Evolutionary conservation across 2,329 filamentous ascomycete species (phyloP).

Genomic region (Diaporthe eres): DNA sequence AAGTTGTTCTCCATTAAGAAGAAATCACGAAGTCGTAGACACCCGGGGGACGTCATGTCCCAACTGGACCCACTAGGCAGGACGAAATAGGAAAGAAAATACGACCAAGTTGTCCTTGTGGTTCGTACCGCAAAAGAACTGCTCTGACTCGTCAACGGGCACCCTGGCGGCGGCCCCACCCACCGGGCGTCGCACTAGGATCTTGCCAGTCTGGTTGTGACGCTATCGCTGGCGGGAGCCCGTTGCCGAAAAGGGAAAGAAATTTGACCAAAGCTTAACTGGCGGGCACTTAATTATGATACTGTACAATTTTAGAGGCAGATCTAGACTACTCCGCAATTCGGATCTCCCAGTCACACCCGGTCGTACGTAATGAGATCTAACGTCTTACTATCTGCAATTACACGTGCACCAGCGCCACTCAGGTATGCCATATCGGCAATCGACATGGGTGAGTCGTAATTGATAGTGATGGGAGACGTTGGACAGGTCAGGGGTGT

Average conservation of each 20-base stretch:
- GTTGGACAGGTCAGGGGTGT: background rate
- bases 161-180: background rate
- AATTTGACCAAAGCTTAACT: constrained; percentile 1
- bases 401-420: background rate
- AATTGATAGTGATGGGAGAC: background rate
- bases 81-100: constrained; percentile 21
- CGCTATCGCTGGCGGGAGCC: background rate
- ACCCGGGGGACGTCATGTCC: too few species aligned
- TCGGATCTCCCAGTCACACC: background rate
- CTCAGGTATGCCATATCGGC: background rate
- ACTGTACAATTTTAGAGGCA: background rate
- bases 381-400: background rate
- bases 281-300: background rate
- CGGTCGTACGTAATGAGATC: constrained; percentile 1
- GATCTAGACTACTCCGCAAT: background rate
- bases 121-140: too few species aligned
- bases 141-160: constrained; percentile 3
- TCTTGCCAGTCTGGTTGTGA: background rate
- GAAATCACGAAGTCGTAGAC: background rate
- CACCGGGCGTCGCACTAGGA: background rate
- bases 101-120: background rate
- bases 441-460: background rate
- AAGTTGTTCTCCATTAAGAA: background rate
- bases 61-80: background rate
- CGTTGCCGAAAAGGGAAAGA: constrained; percentile 18